These are phyloP conservation scores for Nakazawaea siamensis DNA, from an alignment of 805 yeast species.

Conservation along the genomic window DNA sequence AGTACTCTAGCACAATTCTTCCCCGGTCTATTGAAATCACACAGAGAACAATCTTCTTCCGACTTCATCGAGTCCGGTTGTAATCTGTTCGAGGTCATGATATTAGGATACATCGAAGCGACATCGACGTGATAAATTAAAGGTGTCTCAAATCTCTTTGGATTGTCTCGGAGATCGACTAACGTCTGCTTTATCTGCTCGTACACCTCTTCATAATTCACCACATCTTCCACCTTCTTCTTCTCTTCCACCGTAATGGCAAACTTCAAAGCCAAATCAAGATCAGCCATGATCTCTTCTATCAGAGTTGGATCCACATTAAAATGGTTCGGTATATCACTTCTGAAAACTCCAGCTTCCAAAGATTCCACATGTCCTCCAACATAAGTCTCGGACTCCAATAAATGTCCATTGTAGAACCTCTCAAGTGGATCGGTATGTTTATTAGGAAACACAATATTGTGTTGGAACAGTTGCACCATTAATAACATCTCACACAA, in stretches of 20 bases:
- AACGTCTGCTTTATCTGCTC: conserved; percentile 46
- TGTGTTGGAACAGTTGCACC: conserved; percentile 85
- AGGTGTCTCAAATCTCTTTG: conserved; percentile 69
- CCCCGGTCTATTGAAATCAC: conserved; percentile 95
- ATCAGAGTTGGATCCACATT: conserved; percentile 73
- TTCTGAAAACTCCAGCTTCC: conserved; percentile 96
- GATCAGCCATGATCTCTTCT: conserved; percentile 66
- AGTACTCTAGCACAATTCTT: conserved; percentile 85
- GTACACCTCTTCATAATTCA: conserved; percentile 71
- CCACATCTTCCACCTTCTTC: conserved; percentile 65
- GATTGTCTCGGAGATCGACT: conserved; percentile 49
- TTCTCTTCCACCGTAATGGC: conserved; percentile 77
- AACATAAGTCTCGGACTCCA: conserved; percentile 94
- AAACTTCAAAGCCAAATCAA: conserved; percentile 73
- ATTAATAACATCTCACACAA: conserved; percentile 94
- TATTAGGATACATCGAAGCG: conserved; percentile 98
- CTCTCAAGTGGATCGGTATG: conserved; percentile 91
- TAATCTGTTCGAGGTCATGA: conserved; percentile 93
- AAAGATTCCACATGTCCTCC: conserved; percentile 98
- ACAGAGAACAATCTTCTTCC: conserved; percentile 93
- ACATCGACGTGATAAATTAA: conserved; percentile 96
- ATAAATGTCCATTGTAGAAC: conserved; percentile 87
- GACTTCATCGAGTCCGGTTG: conserved; percentile 97
- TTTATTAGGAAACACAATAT: conserved; percentile 84
- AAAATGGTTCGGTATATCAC: conserved; percentile 74